These are phyloP conservation scores for Phylloporus rhodoxanthus DNA, from an alignment of 768 basidiomycete genomes.

Conservation along the genomic window DNA sequence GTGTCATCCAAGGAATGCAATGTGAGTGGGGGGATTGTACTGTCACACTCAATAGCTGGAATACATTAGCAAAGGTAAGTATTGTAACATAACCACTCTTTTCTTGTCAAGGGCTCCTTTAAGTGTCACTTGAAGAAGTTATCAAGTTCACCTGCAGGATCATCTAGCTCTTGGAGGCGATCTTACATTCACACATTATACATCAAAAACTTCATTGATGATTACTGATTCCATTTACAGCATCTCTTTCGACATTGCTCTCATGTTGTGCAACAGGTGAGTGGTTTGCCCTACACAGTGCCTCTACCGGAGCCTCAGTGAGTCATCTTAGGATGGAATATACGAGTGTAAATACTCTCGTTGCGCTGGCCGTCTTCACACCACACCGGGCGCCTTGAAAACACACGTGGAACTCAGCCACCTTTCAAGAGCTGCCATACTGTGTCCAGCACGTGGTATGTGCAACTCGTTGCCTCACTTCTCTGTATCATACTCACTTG, in stretches of 20 bases:
- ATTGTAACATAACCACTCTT: conserved; percentile 4
- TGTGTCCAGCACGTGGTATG: conserved; percentile 25
- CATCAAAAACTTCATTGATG: background rate
- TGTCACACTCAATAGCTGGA: conserved; percentile 25
- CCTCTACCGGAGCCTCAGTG: background rate
- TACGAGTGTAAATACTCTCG: conserved; percentile 24
- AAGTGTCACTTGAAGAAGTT: no score
- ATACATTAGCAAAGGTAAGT: conserved; percentile 27
- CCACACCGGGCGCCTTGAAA: conserved; percentile 15
- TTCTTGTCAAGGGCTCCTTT: no score
- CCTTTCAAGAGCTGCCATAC: conserved; percentile 24
- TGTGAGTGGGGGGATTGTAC: conserved; percentile 29
- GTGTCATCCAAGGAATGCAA: conserved; percentile 20
- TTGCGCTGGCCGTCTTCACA: conserved; percentile 26
- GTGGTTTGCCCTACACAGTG: background rate
- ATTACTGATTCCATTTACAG: conserved; percentile 16
- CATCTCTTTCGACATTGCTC: conserved; percentile 25
- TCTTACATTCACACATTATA: background rate
- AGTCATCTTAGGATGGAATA: conserved; percentile 19
- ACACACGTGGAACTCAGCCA: conserved; percentile 29
- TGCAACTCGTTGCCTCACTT: background rate
- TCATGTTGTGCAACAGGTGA: conserved; percentile 12
- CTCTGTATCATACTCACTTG: background rate
- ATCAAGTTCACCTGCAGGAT: conserved; percentile 12
- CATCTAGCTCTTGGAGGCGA: conserved; percentile 15